Evolutionary conservation across 2,329 filamentous ascomycete species (phyloP).

Genomic region (Cryoendolithus antarcticus): DNA sequence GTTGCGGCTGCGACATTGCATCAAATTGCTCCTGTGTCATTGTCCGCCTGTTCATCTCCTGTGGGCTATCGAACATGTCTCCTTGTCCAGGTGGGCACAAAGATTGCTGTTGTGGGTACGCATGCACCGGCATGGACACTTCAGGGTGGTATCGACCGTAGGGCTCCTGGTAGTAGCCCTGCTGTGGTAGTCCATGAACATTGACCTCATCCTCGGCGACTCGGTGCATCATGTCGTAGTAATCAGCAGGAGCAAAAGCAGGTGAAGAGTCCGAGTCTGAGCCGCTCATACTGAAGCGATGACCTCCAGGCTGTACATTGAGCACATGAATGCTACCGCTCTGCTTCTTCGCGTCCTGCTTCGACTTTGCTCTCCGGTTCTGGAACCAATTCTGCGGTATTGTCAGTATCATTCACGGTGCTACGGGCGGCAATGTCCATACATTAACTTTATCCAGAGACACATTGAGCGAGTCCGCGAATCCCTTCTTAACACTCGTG

Average conservation of each 20-base stretch:
- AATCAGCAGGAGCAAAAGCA: slow-evolving; percentile 18
- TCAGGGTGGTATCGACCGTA: slow-evolving; percentile 1
- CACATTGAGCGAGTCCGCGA: slow-evolving; percentile 35
- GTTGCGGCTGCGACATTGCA: slow-evolving; percentile 16
- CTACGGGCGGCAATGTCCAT: background rate
- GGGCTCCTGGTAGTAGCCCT: background rate
- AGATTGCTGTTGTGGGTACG: slow-evolving; percentile 1
- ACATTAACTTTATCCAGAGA: slow-evolving; percentile 43
- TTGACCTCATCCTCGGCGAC: slow-evolving; percentile 5
- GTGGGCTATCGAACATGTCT: slow-evolving; percentile 20
- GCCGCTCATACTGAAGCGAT: slow-evolving; percentile 10
- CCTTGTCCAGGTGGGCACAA: background rate
- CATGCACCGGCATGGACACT: background rate
- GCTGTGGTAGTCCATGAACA: background rate
- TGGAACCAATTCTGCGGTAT: slow-evolving; percentile 40
- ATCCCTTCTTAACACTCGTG: slow-evolving; percentile 38
- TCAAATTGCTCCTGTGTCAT: slow-evolving; percentile 26
- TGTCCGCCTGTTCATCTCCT: slow-evolving; percentile 23
- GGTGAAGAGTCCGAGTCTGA: slow-evolving; percentile 22
- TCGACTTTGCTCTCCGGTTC: slow-evolving; percentile 40
- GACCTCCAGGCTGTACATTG: slow-evolving; percentile 4
- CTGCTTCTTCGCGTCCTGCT: slow-evolving; percentile 40
- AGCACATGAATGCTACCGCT: slow-evolving; percentile 11
- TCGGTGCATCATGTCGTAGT: slow-evolving; percentile 21
- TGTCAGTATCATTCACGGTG: too few species aligned